Conservation (phyloP, 805 yeast species). For the Candida khao-thaluensis region DNA sequence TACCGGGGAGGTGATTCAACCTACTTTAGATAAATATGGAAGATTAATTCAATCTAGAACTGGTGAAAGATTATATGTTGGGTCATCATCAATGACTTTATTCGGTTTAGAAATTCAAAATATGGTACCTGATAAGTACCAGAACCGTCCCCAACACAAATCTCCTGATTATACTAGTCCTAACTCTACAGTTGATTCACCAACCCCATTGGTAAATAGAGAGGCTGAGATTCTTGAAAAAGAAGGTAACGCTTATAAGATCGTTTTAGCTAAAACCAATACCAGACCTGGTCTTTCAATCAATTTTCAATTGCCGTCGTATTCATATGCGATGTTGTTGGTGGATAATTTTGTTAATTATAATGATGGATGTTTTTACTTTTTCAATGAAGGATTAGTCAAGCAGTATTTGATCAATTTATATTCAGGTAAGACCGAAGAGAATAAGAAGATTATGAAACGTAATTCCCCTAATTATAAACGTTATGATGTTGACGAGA, state of each 20-base stretch:
- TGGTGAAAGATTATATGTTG: constrained; percentile 74
- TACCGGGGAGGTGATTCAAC: constrained; percentile 59
- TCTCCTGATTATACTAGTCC: constrained; percentile 11
- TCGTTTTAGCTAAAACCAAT: constrained; percentile 65
- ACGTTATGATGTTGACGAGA: constrained; percentile 34
- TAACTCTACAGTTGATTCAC: constrained; percentile 3
- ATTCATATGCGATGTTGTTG: constrained; percentile 69
- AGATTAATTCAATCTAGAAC: constrained; percentile 70
- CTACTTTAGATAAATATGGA: constrained; percentile 70
- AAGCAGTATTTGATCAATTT: constrained; percentile 63
- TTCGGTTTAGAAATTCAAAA: constrained; percentile 77
- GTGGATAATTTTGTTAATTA: constrained; percentile 76
- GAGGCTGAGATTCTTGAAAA: constrained; percentile 64
- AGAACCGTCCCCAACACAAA: constrained; percentile 10
- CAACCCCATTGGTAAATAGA: constrained; percentile 20
- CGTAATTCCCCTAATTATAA: constrained; percentile 27
- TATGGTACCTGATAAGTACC: constrained; percentile 41
- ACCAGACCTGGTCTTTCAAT: constrained; percentile 68
- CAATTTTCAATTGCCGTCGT: constrained; percentile 71
- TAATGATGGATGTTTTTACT: constrained; percentile 82
- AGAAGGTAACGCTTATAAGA: constrained; percentile 74
- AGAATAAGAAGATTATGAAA: constrained; percentile 37
- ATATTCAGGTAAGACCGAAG: constrained; percentile 50
- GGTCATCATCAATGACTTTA: constrained; percentile 79
- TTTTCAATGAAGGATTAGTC: constrained; percentile 78